Evolutionary conservation across 2,329 filamentous ascomycete species (phyloP).

Genomic region (Thelonectria olida): DNA sequence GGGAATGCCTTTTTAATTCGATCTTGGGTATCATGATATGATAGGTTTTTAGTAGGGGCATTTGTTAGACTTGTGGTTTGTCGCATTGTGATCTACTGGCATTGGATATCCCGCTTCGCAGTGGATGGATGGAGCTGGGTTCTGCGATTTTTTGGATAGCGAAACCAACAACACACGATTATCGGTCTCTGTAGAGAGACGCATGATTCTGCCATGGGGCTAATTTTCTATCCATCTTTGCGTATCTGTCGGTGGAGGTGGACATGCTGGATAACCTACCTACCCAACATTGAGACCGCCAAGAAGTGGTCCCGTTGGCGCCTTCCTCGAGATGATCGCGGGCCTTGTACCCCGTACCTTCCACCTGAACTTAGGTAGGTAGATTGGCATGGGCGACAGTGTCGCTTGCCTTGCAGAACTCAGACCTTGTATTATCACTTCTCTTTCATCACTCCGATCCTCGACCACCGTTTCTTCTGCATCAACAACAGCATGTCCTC

Average conservation of each 20-base stretch:
- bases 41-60: constrained; percentile 23
- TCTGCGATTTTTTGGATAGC: constrained; percentile 23
- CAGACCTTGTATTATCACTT: background rate
- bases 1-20: constrained; percentile 23
- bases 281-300: too few relatives aligned
- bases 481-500: background rate
- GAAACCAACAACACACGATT: constrained; percentile 14
- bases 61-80: constrained; percentile 35
- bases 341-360: too few relatives aligned
- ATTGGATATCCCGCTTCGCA: constrained; percentile 14
- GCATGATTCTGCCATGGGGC: background rate
- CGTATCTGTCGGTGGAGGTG: too few relatives aligned
- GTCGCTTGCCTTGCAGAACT: background rate
- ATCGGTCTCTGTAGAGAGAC: too few relatives aligned
- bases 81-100: constrained; percentile 20
- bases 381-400: background rate
- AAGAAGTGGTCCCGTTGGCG: too few relatives aligned
- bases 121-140: constrained; percentile 15
- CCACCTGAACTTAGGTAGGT: background rate
- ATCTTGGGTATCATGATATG: constrained; percentile 11
- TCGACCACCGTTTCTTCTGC: background rate
- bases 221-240: too few relatives aligned
- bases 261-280: too few relatives aligned
- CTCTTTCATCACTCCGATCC: background rate
- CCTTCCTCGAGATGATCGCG: background rate